A percentile compares a stretch with the other conserved stretches of the same genome.
Evolutionary conservation across 805 yeast genomes (phyloP).

Genomic region (Cyberlindnera galapagoensis): DNA sequence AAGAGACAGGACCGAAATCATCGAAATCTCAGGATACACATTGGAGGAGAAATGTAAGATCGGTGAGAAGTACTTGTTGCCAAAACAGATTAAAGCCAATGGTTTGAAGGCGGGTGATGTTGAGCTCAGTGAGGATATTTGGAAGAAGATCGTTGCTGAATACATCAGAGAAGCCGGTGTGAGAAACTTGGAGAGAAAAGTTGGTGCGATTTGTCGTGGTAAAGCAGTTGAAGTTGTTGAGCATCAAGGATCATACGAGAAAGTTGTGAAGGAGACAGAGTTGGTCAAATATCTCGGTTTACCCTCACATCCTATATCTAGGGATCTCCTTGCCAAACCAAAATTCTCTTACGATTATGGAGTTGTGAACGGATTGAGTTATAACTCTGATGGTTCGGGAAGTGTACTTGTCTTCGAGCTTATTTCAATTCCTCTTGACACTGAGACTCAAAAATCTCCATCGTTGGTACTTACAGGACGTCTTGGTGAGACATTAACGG

Average conservation of each 20-base stretch:
- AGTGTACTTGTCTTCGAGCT: constrained; percentile 76
- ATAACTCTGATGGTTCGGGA: constrained; percentile 83
- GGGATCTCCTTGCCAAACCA: constrained; percentile 39
- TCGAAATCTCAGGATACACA: constrained; percentile 74
- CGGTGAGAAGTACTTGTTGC: constrained; percentile 61
- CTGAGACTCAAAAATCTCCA: constrained; percentile 29
- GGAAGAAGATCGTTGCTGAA: constrained; percentile 54
- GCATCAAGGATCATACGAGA: constrained; percentile 9
- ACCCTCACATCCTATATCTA: constrained; percentile 40
- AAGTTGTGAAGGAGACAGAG: constrained; percentile 42
- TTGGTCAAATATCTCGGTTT: constrained; percentile 65
- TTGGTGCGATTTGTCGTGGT: constrained; percentile 73
- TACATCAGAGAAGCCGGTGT: constrained; percentile 88
- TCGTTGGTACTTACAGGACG: constrained; percentile 68
- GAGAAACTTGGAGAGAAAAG: constrained; percentile 65
- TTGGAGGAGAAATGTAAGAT: constrained; percentile 70
- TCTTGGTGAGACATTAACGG: constrained; percentile 74
- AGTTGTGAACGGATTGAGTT: constrained; percentile 81
- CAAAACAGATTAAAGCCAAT: constrained; percentile 65
- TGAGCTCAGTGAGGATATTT: constrained; percentile 42
- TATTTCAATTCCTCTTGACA: constrained; percentile 48
- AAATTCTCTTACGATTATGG: constrained; percentile 52
- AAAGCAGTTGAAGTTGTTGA: constrained; percentile 64
- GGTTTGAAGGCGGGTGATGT: constrained; percentile 49
- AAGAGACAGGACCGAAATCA: constrained; percentile 78